Evolutionary conservation across 2,329 filamentous ascomycete species (phyloP).

Genomic region (Verticillium isaacii): DNA sequence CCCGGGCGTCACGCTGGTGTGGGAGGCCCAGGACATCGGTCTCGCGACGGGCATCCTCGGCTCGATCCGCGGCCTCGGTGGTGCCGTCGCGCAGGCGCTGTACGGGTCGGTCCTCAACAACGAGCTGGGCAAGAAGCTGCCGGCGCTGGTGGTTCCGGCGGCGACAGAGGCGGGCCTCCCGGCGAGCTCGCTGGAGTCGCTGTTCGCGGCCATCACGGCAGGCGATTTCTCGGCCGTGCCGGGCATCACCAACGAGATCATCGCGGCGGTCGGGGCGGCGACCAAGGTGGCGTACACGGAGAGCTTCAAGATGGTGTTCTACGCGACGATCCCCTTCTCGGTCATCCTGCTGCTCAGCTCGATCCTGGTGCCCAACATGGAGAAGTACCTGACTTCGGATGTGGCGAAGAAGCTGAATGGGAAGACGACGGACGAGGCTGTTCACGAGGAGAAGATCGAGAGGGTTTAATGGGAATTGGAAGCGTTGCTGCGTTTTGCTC

Average conservation of each 20-base stretch:
- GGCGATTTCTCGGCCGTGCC: constrained; percentile 26
- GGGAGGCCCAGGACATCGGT: constrained; percentile 41
- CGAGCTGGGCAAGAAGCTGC: constrained; percentile 26
- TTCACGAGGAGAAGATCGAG: neutral
- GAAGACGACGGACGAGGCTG: neutral
- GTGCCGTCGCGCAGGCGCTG: constrained; percentile 29
- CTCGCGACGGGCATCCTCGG: constrained; percentile 38
- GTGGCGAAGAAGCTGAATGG: constrained; percentile 37
- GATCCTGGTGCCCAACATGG: constrained; percentile 33
- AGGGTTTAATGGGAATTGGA: neutral
- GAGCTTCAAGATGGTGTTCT: constrained; percentile 40
- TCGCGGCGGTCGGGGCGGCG: constrained; percentile 25
- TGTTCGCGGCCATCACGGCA: constrained; percentile 26
- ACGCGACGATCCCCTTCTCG: constrained; percentile 32
- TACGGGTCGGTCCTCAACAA: constrained; percentile 31
- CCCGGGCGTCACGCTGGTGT: constrained; percentile 38
- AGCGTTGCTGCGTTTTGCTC: constrained; percentile 2
- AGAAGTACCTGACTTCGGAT: constrained; percentile 35
- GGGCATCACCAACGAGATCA: constrained; percentile 26
- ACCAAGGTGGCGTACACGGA: constrained; percentile 33
- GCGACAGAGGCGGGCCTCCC: constrained; percentile 30
- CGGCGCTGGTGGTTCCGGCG: constrained; percentile 26
- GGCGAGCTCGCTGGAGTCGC: constrained; percentile 19
- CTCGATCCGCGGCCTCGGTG: constrained; percentile 37
- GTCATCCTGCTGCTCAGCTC: constrained; percentile 31